phyloP scores from a whole-genome alignment of 2,329 filamentous ascomycete genomes.

The Colletotrichum sojae region DNA sequence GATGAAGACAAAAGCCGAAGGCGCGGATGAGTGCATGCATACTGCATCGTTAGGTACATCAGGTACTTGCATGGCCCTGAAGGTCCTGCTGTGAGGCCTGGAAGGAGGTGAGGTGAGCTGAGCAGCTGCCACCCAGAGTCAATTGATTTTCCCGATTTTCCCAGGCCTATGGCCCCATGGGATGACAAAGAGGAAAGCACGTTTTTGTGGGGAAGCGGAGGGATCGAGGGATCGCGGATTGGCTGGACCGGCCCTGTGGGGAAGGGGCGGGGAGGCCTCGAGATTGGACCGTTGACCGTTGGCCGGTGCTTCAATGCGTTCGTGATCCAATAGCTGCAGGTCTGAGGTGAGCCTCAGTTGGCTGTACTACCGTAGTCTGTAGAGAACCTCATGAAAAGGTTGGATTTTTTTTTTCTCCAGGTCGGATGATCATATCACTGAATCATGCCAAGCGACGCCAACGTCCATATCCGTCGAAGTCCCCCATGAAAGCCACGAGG shows the following conservation, averaged over 20 bases:
- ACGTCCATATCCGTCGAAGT: background rate
- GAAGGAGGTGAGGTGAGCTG: background rate
- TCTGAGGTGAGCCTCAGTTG: background rate
- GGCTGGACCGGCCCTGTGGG: conserved; percentile 17
- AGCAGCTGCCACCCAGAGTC: background rate
- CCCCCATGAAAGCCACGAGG: conserved; percentile 18
- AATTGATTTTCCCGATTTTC: background rate
- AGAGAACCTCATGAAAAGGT: too few species aligned
- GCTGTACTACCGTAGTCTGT: background rate
- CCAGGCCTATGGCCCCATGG: background rate
- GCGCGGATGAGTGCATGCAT: background rate
- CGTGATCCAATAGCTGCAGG: background rate
- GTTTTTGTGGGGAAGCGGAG: conserved; percentile 26
- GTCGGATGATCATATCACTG: background rate
- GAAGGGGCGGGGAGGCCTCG: background rate
- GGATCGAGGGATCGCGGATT: background rate
- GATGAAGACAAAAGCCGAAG: conserved; percentile 28
- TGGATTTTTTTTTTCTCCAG: background rate
- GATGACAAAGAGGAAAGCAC: background rate
- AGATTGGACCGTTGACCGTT: conserved; percentile 23
- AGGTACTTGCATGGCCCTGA: conserved; percentile 1
- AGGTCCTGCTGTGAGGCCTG: background rate
- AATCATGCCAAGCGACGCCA: conserved; percentile 12
- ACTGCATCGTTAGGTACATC: too few species aligned
- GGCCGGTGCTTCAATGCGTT: background rate